Percentiles rank a stretch among this genome's conserved stretches.
Conservation (phyloP, 2,329 filamentous ascomycete genomes). For the Clarireedia monteithiana region DNA sequence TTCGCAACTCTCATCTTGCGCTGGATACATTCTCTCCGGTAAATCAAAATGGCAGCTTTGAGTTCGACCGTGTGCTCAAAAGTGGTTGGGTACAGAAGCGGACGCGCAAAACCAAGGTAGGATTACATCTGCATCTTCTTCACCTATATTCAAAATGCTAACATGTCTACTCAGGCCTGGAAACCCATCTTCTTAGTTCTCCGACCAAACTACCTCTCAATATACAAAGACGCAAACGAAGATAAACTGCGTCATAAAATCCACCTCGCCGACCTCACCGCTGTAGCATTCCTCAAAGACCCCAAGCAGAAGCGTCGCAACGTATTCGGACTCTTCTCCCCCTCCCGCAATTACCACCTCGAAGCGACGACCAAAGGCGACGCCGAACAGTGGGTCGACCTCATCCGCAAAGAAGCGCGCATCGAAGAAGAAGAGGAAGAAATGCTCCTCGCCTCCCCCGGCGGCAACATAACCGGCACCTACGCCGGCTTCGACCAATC, state of each 20-base stretch:
- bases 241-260: conserved; percentile 85
- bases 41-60: conserved; percentile 91
- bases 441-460: conserved; percentile 64
- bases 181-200: conserved; percentile 84
- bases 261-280: conserved; percentile 80
- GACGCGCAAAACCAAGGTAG: conserved; percentile 87
- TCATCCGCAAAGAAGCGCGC: conserved; percentile 70
- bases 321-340: conserved; percentile 88
- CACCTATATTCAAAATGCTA: not conserved
- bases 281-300: conserved; percentile 81
- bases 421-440: conserved; percentile 87
- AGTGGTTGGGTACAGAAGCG: conserved; percentile 79
- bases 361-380: conserved; percentile 68
- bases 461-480: conserved; percentile 30
- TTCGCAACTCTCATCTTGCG: conserved; percentile 37
- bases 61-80: conserved; percentile 91
- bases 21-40: conserved; percentile 73
- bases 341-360: conserved; percentile 85
- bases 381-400: conserved; percentile 76
- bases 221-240: conserved; percentile 90
- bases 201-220: conserved; percentile 79
- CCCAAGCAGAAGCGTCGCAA: conserved; percentile 80
- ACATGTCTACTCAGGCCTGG: conserved; percentile 57
- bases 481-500: conserved; percentile 25
- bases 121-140: not conserved